A percentile compares a stretch with the other conserved stretches of the same genome.
Conservation (phyloP, 2,329 filamentous ascomycete species). For the Cercospora canescens region DNA sequence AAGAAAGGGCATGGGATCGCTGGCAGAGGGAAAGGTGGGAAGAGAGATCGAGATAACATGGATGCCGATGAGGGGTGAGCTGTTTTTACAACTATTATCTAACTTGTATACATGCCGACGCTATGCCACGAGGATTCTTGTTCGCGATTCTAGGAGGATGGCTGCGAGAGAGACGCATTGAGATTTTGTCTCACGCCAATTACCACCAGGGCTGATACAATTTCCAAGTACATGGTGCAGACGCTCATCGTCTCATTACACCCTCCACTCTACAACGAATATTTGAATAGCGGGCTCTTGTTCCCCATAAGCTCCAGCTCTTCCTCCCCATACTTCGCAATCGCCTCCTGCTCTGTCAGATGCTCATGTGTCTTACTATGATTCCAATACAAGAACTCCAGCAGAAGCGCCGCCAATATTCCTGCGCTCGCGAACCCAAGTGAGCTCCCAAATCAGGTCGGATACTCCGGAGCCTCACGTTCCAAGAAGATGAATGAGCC, state of each 20-base stretch:
- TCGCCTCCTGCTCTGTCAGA: slow-evolving; percentile 37
- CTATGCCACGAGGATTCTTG: no score
- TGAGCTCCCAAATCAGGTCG: slow-evolving; percentile 39
- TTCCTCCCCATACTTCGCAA: slow-evolving; percentile 37
- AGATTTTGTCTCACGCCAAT: no score
- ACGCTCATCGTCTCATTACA: no score
- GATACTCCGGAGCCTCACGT: slow-evolving; percentile 38
- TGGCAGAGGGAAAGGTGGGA: slow-evolving; percentile 54
- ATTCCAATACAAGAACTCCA: slow-evolving; percentile 35
- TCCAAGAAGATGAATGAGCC: slow-evolving; percentile 36
- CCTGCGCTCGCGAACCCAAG: slow-evolving; percentile 31
- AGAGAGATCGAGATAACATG: slow-evolving; percentile 65
- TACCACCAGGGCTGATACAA: no score
- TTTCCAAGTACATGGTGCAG: no score
- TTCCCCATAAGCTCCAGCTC: slow-evolving; percentile 42
- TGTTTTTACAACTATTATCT: neutral
- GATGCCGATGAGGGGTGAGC: slow-evolving; percentile 67
- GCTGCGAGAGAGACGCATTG: no score
- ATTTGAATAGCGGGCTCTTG: slow-evolving; percentile 42
- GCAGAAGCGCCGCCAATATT: slow-evolving; percentile 27
- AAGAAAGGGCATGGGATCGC: slow-evolving; percentile 51
- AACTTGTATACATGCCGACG: neutral
- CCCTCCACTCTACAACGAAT: slow-evolving; percentile 27
- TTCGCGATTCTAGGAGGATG: no score
- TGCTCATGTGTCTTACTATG: slow-evolving; percentile 39